Evolutionary conservation across 805 yeast species (phyloP), one percentile per base, ranked within the genome.

Genomic region (Saccharomycopsis fodiens): DNA sequence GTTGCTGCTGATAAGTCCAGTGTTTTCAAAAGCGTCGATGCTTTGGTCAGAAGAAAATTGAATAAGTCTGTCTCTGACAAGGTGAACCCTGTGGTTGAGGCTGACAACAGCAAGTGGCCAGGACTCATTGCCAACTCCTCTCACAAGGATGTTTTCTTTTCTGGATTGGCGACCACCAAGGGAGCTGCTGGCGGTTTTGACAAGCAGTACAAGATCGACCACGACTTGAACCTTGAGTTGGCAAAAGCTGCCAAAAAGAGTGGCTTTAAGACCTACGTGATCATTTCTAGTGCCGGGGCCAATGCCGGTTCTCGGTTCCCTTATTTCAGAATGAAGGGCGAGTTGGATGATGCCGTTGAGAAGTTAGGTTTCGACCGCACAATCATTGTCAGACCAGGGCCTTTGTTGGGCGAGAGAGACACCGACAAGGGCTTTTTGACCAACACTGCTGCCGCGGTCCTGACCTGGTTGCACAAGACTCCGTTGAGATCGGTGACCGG

Each of bases 341-440:
- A 79, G 42, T 67, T 84, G 41, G 96, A 88, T 59, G 73, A 78
- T 38, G 86, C 77, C 39, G 65, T 88, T 7, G 62, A 69, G 37
- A 78, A 66, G 0, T 66, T 87, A 47, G 72, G 69, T 22, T 88
- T 86, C 61, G 80, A 79, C n/a, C 69, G 77, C 44, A 78, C 88
- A 1, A 73, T 86, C 42, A 82, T 88, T 50, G 61, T 88, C 46
- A 72, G 85, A 56, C 96, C 96, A 0, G 96, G 96, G 12, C 60
- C 68, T 1, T 64, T 87, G 31, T 55, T 85, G 4, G 95, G 95
- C 3, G 72, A 74, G 23, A 68, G 95, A 55, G 69, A 65, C 15
- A 49, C 39, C 3, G 45, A 15, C 5, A 72, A 68, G 44, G 76
- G 74, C 0, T 53, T 64, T 3, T 58, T 58, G 3, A 69, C 65